Evolutionary conservation across 139 green algal species (phyloP).

Genomic region (Tetradesmus lagerheimii): DNA sequence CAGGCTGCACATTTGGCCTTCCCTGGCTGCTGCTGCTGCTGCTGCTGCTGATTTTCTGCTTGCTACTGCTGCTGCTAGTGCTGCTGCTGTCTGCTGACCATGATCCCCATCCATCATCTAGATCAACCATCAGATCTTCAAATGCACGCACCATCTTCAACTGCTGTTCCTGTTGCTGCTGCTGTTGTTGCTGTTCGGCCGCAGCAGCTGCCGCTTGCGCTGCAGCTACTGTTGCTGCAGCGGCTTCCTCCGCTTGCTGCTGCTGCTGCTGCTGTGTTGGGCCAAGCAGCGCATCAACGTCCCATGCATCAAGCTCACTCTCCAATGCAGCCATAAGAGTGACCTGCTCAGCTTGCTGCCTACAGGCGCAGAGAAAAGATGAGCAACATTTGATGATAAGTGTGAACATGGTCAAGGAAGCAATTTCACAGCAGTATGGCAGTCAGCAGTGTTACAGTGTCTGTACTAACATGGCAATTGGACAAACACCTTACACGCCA

Average conservation of each 20-base stretch:
- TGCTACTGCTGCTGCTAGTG: background rate
- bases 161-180: background rate
- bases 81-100: background rate
- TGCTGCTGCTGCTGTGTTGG: slow-evolving; percentile 16
- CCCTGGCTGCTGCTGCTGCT: background rate
- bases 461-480: too few relatives aligned
- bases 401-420: too few relatives aligned
- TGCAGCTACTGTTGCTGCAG: background rate
- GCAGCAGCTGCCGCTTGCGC: background rate
- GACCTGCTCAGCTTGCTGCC: slow-evolving; percentile 4
- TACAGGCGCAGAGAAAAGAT: background rate
- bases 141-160: background rate
- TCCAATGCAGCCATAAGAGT: background rate
- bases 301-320: background rate
- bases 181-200: background rate
- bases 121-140: background rate
- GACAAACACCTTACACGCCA: too few relatives aligned
- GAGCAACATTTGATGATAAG: too few relatives aligned
- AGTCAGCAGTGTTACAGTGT: too few relatives aligned
- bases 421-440: too few relatives aligned
- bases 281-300: background rate
- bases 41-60: background rate
- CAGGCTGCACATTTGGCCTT: background rate
- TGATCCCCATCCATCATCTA: background rate
- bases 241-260: background rate